Evolutionary conservation across 495 filamentous ascomycete species (phyloP).

Genomic region (Podospora pseudocomata): DNA sequence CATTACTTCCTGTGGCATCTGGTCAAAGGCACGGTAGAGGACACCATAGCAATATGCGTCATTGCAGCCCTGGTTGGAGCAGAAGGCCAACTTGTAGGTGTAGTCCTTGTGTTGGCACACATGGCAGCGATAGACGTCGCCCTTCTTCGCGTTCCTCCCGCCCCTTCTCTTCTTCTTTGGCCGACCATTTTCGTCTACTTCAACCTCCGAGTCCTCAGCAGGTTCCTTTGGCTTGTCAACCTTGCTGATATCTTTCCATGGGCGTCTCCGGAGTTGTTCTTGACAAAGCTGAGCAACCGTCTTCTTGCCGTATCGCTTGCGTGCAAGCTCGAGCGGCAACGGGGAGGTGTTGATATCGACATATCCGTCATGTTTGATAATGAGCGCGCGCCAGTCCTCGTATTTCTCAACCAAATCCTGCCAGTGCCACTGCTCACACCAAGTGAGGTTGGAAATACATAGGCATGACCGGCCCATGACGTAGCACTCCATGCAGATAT

Average conservation of each 20-base stretch:
- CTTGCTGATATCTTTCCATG: slow-evolving; percentile 56
- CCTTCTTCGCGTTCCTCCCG: slow-evolving; percentile 40
- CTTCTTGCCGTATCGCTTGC: slow-evolving; percentile 60
- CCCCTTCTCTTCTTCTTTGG: slow-evolving; percentile 44
- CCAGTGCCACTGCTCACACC: slow-evolving; percentile 93
- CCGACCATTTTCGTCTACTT: slow-evolving; percentile 51
- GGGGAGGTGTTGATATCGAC: slow-evolving; percentile 58
- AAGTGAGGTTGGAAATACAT: slow-evolving; percentile 78
- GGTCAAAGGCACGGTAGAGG: slow-evolving; percentile 83
- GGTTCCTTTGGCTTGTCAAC: slow-evolving; percentile 28
- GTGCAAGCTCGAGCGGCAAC: slow-evolving; percentile 59
- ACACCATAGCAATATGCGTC: slow-evolving; percentile 82
- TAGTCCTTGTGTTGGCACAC: slow-evolving; percentile 72
- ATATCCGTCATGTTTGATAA: slow-evolving; percentile 62
- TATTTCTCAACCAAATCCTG: slow-evolving; percentile 69
- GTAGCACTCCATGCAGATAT: slow-evolving; percentile 96
- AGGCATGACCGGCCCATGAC: slow-evolving; percentile 87
- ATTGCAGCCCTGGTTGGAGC: slow-evolving; percentile 60
- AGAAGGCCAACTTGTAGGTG: slow-evolving; percentile 75
- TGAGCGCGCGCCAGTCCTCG: slow-evolving; percentile 73
- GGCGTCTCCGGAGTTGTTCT: slow-evolving; percentile 70
- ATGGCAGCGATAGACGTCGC: slow-evolving; percentile 63
- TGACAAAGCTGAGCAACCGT: slow-evolving; percentile 87
- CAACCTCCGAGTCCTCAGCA: slow-evolving; percentile 32
- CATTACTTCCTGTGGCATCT: slow-evolving; percentile 75